Conservation (phyloP, 495 filamentous ascomycete species). For the Aspergillus indologenus region DNA sequence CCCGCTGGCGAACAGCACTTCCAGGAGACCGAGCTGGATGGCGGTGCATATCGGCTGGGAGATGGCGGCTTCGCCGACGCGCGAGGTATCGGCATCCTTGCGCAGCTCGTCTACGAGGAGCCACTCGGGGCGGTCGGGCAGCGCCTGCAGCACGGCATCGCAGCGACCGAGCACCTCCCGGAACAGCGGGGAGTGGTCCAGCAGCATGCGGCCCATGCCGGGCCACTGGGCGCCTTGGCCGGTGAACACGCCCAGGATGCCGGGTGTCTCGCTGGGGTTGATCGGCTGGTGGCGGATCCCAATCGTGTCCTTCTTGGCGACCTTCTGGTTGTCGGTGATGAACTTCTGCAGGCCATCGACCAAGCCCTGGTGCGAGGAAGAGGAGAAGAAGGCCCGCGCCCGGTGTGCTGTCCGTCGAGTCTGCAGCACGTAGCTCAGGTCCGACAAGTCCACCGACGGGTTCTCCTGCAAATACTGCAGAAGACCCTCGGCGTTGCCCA, state of each 20-base stretch:
- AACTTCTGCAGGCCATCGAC: no score
- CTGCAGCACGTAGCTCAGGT: no score
- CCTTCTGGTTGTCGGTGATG: background rate
- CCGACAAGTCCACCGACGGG: no score
- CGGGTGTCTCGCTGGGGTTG: background rate
- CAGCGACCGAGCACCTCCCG: constrained; percentile 2
- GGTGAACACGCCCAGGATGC: constrained; percentile 19
- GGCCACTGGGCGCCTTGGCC: constrained; percentile 31
- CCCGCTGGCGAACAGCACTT: constrained; percentile 6
- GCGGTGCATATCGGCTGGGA: constrained; percentile 22
- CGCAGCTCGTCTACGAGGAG: constrained; percentile 1
- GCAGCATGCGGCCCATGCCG: constrained; percentile 23
- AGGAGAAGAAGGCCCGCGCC: no score
- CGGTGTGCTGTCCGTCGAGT: no score
- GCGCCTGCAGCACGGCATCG: constrained; percentile 9
- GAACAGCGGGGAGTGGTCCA: background rate
- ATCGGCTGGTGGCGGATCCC: background rate
- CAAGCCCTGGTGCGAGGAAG: no score
- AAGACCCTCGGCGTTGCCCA: no score
- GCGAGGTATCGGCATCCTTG: background rate
- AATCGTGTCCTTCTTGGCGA: background rate
- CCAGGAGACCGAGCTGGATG: constrained; percentile 18
- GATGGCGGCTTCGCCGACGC: constrained; percentile 5
- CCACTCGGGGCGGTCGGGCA: constrained; percentile 14
- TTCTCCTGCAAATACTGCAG: no score